Base-by-base conservation (phyloP, 441 rosid species). In the Erodium moschatum region DNA sequence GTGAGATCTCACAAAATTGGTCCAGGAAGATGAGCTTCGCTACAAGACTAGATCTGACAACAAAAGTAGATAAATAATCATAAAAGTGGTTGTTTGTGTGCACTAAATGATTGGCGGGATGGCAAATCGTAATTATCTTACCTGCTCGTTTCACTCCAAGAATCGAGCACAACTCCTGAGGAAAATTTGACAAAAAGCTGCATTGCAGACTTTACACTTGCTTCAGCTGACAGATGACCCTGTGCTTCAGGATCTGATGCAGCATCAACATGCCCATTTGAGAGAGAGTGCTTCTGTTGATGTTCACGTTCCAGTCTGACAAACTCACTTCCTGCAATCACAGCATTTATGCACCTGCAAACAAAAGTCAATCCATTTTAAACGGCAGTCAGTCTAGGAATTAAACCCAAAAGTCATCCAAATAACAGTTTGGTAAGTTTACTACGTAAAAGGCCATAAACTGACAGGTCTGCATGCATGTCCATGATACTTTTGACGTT, bases 21-120 rank as follows among this genome's bases (percentile, higher is more conserved):
- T 95, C 99, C 46, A 95, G 81, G 90, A 95, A 95, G 64, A 92
- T 89, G 62, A 95, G 88, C 86, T 92, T 92, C 12, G 97, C 93
- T 38, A 90, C 92, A 8, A 90, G 92, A 81, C 89, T 96, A 82
- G 96, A 84, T 75, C 97, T 91, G 88, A 70, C 64, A 13, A 76
- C 10, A 75, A 58, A n/a, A 18, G 21, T 15, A 33, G 40, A 13
- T 67, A 52, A n/a, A 52, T n/a, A 52, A 52, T 6, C 60, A 50
- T 11, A 11, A 2, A 46, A 46, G 54, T 46, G 54, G 54, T 46
- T 12, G 54, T 48, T 48, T 13, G 54, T 4, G 54, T 48, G 18
- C 48, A 66, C 64, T 60, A 60, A 60, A 60, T 10, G 2, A 21
- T 20, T 60, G 31, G 13, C 8, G 40, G 8, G 40, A 5, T 60